Evolutionary conservation across 192 early-diverging fungal species (phyloP).

Genomic region (Physocladia obscura): DNA sequence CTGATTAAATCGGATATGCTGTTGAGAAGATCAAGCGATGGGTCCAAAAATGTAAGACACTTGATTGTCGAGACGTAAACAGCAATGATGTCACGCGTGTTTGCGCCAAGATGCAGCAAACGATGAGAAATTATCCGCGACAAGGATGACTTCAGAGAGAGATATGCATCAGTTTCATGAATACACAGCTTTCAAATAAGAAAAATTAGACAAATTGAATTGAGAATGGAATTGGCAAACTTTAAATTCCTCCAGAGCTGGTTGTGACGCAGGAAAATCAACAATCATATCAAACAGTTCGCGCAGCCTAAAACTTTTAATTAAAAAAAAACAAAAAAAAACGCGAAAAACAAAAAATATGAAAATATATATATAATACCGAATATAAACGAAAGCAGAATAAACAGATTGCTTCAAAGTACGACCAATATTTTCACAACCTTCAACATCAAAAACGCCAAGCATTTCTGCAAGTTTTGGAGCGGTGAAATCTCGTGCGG

Average conservation of each 20-base stretch:
- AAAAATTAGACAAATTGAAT: neutral
- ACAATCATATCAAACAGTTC: conserved; percentile 76
- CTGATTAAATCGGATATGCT: conserved; percentile 5
- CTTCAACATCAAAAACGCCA: too few relatives aligned
- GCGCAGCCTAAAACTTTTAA: conserved; percentile 42
- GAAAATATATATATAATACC: neutral
- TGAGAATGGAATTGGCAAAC: conserved; percentile 27
- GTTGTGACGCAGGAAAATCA: conserved; percentile 64
- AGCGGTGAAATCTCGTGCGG: too few relatives aligned
- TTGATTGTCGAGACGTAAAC: conserved; percentile 73
- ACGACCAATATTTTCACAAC: too few relatives aligned
- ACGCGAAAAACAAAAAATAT: neutral
- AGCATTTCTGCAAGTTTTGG: too few relatives aligned
- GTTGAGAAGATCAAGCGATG: conserved; percentile 58
- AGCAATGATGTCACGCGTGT: conserved; percentile 66
- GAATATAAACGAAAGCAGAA: too few relatives aligned
- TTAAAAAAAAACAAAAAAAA: neutral
- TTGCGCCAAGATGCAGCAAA: conserved; percentile 72
- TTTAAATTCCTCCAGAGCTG: conserved; percentile 65
- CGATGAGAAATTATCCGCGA: conserved; percentile 39
- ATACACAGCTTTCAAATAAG: neutral
- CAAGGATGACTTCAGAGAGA: neutral
- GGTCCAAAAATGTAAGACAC: conserved; percentile 67
- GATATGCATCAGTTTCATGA: conserved; percentile 20
- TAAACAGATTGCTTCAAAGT: too few relatives aligned